Conservation (phyloP, 2,329 filamentous ascomycete genomes). For the Boeremia exigua region DNA sequence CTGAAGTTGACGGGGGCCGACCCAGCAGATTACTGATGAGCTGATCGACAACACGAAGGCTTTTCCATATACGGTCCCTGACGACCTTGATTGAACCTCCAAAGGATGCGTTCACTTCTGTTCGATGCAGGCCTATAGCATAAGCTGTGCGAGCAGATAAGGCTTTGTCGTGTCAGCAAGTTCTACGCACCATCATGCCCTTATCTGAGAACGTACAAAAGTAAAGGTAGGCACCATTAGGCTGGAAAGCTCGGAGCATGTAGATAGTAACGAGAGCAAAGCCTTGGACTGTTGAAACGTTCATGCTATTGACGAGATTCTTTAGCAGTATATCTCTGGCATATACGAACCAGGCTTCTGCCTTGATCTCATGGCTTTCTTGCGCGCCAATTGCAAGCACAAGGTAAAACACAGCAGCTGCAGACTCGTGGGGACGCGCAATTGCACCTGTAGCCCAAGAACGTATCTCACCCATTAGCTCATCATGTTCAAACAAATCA, state of each 20-base stretch:
- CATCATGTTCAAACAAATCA: constrained; percentile 55
- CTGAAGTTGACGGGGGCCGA: constrained; percentile 60
- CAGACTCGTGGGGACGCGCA: constrained; percentile 47
- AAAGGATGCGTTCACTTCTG: constrained; percentile 59
- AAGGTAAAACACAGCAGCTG: constrained; percentile 58
- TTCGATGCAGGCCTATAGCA: constrained; percentile 59
- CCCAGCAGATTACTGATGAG: constrained; percentile 60
- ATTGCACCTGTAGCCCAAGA: constrained; percentile 30
- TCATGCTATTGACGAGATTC: constrained; percentile 57
- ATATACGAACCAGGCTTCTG: constrained; percentile 57
- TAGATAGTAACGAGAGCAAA: constrained; percentile 60
- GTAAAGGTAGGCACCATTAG: constrained; percentile 61
- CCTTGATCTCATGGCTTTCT: constrained; percentile 49
- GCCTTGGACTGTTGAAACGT: constrained; percentile 58
- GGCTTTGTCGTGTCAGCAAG: constrained; percentile 17
- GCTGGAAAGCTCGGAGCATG: constrained; percentile 59
- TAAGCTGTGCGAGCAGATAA: constrained; percentile 60
- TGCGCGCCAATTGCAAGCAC: constrained; percentile 59
- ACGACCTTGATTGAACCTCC: constrained; percentile 50
- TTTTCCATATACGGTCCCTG: constrained; percentile 60
- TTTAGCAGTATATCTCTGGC: constrained; percentile 54
- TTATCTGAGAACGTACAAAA: constrained; percentile 43
- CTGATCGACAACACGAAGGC: constrained; percentile 58
- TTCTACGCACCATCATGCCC: not conserved
- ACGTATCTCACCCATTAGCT: constrained; percentile 37